Evolutionary conservation across 2,329 filamentous ascomycete genomes (phyloP).

Genomic region (Cercospora beticola): DNA sequence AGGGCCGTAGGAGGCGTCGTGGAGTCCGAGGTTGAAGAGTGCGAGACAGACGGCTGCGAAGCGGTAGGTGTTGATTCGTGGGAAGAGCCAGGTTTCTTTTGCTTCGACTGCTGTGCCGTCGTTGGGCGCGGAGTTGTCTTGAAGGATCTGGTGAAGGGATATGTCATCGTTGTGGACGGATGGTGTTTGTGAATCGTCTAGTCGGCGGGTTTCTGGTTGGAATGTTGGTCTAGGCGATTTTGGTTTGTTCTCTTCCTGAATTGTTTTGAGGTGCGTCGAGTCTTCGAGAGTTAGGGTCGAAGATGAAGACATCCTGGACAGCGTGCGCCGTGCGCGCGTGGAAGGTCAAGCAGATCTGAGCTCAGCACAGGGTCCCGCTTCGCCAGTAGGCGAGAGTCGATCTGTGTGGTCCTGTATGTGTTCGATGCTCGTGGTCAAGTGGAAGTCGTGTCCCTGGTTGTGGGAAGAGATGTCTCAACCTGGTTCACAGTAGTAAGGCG

Average conservation of each 20-base stretch:
- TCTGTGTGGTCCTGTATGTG: not conserved
- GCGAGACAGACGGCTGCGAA: conserved; percentile 9
- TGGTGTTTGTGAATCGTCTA: not conserved
- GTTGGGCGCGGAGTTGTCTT: not conserved
- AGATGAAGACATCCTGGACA: not conserved
- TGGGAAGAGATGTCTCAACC: not conserved
- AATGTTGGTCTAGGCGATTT: conserved; percentile 1
- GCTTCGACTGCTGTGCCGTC: not conserved
- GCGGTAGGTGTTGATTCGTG: conserved; percentile 14
- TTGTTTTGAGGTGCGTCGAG: not conserved
- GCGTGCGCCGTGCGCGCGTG: not conserved
- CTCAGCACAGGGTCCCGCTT: not conserved
- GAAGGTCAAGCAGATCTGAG: not conserved
- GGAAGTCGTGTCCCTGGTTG: not conserved
- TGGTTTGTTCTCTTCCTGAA: not conserved
- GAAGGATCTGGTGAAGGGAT: not conserved
- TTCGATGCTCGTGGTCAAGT: not conserved
- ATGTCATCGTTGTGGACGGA: not conserved
- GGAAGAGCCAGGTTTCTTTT: conserved; percentile 14
- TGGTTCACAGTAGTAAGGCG: not conserved
- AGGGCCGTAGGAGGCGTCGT: conserved; percentile 16
- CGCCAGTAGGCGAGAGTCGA: not conserved
- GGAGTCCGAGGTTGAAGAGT: conserved; percentile 17
- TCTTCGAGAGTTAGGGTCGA: not conserved
- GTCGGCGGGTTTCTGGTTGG: conserved; percentile 1